phyloP scores from a whole-genome alignment of 306 rosid species.

The Acacia melanoxylon region DNA sequence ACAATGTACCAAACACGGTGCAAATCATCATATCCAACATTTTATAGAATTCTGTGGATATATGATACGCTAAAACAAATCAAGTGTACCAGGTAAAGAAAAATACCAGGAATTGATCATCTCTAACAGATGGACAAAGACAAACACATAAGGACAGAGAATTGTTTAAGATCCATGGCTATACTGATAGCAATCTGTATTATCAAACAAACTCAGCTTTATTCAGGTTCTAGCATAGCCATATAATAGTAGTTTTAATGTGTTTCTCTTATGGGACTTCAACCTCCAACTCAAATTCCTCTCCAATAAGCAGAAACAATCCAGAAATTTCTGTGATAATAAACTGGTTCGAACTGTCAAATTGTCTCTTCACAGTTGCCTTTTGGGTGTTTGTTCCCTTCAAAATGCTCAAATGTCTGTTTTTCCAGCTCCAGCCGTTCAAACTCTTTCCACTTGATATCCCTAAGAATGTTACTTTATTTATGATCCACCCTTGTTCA shows the following conservation, averaged over 20 bases:
- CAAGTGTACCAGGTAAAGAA: neutral
- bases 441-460: constrained; percentile 38
- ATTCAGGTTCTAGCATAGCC: neutral
- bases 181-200: neutral
- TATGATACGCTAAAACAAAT: neutral
- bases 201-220: neutral
- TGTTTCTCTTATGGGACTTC: neutral
- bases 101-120: neutral
- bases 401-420: constrained; percentile 24
- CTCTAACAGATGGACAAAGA: neutral
- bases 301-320: constrained; percentile 57
- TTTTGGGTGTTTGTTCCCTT: constrained; percentile 31
- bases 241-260: neutral
- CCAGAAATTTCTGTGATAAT: constrained; percentile 40
- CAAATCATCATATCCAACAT: neutral
- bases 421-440: neutral
- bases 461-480: constrained; percentile 65
- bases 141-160: neutral
- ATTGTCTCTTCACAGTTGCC: constrained; percentile 27
- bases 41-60: neutral
- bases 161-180: neutral
- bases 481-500: constrained; percentile 57
- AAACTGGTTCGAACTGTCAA: constrained; percentile 39
- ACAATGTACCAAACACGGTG: neutral
- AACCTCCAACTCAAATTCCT: constrained; percentile 57